Base-by-base conservation (phyloP, 2,329 filamentous ascomycete species). In the Stachybotrys echinatus region DNA sequence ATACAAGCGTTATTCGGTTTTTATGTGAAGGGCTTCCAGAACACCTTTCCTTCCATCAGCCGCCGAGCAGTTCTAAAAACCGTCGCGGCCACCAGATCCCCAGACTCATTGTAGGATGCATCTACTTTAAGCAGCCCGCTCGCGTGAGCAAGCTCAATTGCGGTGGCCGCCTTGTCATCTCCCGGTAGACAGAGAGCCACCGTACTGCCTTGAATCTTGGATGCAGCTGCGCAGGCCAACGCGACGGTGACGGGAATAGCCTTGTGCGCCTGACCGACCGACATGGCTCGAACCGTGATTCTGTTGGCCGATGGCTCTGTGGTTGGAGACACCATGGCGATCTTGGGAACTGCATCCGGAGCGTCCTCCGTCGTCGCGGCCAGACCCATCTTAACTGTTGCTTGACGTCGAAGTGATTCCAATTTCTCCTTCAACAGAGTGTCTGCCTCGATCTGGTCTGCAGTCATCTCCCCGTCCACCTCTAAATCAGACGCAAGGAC, bases 311-410 rank as follows among this genome's bases (percentile, higher is more conserved):
- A 54, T 56, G 75, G 69, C 2, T 69, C 47, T 18, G 12, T n/a
- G 5, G 21, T 45, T n/a, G 69, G 65, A 4, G 75, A 76, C 1
- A 84, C 72, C 17, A 85, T 66, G 14, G 75, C 75, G 42, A 85
- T 80, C 58, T 85, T 84, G 0, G 83, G 82, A 2, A 85, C 76
- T 0, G 76, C 77, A 0, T 77, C 74, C 0, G 76, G 74, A 6
- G 76, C 76, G 5, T 50, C 17, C 0, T 52, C 55, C 2, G 47
- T 37, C 0, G 39, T 47, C 12, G 52, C 54, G 12, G 71, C 71
- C 42, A 86, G 66, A 0, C 81, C 80, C 81, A 85, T 86, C 23
- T 67, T 70, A 2, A 79, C 73, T 0, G 77, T 76, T 1, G 76
- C 83, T 51, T 73, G 65, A 43, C 68, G 69, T 5, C 83, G 72